These are phyloP conservation scores for Phylloporus sp. DNA, from an alignment of 768 basidiomycete species.

Conservation along the genomic window DNA sequence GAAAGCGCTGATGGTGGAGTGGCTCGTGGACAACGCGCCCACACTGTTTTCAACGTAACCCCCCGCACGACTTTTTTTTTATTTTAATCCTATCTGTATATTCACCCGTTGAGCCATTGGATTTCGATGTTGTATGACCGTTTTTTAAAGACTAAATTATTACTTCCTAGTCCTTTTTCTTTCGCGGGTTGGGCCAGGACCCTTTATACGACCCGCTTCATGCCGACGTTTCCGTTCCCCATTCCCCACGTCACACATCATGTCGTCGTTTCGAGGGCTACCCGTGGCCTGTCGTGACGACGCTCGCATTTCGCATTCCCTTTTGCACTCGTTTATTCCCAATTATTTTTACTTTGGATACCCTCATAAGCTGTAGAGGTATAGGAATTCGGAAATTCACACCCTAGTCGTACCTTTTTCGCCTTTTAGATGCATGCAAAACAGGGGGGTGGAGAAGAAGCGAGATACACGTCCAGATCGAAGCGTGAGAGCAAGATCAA, in stretches of 20 bases:
- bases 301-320: background rate
- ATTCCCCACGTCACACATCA: background rate
- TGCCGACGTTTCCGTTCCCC: background rate
- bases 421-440: background rate
- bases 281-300: background rate
- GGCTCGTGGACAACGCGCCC: constrained; percentile 88
- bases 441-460: background rate
- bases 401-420: constrained; percentile 2
- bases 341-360: background rate
- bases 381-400: constrained; percentile 18
- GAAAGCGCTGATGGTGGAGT: constrained; percentile 89
- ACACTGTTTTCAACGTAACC: constrained; percentile 38
- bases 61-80: background rate
- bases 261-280: background rate
- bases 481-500: constrained; percentile 2
- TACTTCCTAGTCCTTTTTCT: constrained; percentile 2
- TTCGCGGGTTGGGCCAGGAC: constrained; percentile 6
- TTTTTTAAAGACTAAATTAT: constrained; percentile 20
- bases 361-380: background rate
- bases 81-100: constrained; percentile 27
- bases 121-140: constrained; percentile 9
- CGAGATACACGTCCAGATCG: background rate
- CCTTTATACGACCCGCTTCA: background rate
- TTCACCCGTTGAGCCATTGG: constrained; percentile 2
- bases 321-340: background rate